Conservation (phyloP, 768 basidiomycete species). For the Termitomyces sp. region DNA sequence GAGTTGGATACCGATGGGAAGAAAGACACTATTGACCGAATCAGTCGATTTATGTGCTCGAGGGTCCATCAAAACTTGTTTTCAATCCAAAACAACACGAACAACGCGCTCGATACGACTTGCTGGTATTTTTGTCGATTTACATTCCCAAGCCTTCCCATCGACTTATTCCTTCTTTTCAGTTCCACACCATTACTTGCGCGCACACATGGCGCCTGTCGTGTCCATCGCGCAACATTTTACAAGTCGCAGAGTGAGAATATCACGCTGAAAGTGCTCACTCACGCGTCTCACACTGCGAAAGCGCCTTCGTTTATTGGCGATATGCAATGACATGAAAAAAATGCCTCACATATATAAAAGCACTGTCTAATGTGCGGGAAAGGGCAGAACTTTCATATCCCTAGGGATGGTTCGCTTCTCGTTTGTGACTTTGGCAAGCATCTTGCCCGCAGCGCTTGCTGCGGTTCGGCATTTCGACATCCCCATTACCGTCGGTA, state of each 20-base stretch:
- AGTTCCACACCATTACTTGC: constrained; percentile 1
- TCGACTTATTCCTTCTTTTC: constrained; percentile 3
- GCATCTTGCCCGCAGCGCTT: constrained; percentile 19
- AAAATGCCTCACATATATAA: constrained; percentile 24
- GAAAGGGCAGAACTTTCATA: constrained; percentile 3
- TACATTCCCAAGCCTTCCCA: constrained; percentile 5
- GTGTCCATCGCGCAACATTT: not conserved
- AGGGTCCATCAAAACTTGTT: not conserved
- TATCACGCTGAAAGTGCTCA: not conserved
- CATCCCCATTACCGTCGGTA: constrained; percentile 15
- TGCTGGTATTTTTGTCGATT: constrained; percentile 17
- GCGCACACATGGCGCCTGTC: constrained; percentile 6
- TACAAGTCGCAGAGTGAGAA: constrained; percentile 14
- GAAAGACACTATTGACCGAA: not conserved
- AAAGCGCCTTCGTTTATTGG: constrained; percentile 17
- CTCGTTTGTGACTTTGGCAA: constrained; percentile 13
- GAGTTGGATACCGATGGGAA: constrained; percentile 6
- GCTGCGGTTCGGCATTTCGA: constrained; percentile 21
- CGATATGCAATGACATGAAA: not conserved
- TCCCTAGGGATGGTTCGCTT: constrained; percentile 16
- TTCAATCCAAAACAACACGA: constrained; percentile 8
- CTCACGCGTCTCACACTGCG: constrained; percentile 16
- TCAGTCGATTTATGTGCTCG: not conserved
- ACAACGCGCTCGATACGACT: constrained; percentile 18
- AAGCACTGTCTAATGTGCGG: not conserved